Conservation (phyloP, 441 rosid species). For the Populus hybrid region DNA sequence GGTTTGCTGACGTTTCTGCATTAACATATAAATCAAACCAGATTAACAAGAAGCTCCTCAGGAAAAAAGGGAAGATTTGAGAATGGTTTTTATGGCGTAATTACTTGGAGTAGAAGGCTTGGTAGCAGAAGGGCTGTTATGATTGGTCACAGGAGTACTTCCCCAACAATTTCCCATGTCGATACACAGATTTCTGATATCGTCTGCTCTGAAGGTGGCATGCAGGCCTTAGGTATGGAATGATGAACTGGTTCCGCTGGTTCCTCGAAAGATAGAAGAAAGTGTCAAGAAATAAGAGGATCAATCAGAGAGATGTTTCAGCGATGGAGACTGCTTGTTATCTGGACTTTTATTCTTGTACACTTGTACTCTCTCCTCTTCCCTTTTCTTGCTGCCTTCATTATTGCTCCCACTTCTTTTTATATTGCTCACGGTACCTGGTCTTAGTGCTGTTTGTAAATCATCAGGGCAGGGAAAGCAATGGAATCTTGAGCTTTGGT, state of each 20-base stretch:
- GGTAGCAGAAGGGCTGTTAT: conserved; percentile 24
- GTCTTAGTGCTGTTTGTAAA: no score
- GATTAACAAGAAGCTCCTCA: background rate
- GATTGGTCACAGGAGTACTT: conserved; percentile 30
- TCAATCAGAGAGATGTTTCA: background rate
- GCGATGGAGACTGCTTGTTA: background rate
- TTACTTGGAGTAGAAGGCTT: conserved; percentile 36
- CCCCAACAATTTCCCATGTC: conserved; percentile 65
- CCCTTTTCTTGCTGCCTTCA: background rate
- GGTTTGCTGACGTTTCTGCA: background rate
- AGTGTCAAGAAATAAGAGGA: background rate
- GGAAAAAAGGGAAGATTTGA: background rate
- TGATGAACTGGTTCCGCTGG: background rate
- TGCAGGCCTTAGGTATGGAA: background rate
- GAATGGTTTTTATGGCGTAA: background rate
- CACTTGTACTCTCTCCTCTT: background rate
- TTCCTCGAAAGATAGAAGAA: conserved; percentile 1
- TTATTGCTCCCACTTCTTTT: background rate
- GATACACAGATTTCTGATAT: background rate
- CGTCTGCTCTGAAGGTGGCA: background rate
- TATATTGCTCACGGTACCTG: no score
- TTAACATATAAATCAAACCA: background rate
- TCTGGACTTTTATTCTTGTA: background rate
- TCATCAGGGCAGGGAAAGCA: no score
- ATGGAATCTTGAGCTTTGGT: no score